These are phyloP conservation scores for Trebouxia sp. DNA, from an alignment of 139 green algal genomes.

Conservation along the genomic window DNA sequence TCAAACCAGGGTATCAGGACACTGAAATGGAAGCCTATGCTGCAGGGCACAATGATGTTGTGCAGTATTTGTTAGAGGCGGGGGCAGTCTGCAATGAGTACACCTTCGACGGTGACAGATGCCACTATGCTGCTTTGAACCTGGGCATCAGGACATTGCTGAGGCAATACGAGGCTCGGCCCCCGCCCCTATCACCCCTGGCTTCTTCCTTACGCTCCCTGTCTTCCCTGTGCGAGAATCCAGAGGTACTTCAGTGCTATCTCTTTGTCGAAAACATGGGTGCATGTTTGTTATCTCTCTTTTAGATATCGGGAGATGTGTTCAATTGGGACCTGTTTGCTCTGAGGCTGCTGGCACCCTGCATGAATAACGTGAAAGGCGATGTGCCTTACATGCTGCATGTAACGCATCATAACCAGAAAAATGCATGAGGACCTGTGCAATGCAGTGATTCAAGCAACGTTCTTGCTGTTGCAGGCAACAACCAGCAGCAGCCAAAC, in stretches of 20 bases:
- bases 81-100: conserved; percentile 41
- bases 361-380: too few species aligned
- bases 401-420: background rate
- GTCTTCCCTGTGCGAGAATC: conserved; percentile 25
- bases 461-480: background rate
- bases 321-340: too few species aligned
- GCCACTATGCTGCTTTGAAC: conserved; percentile 34
- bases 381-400: too few species aligned
- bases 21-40: background rate
- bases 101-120: conserved; percentile 43
- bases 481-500: background rate
- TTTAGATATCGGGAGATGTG: too few species aligned
- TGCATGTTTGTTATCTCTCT: background rate
- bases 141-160: conserved; percentile 29
- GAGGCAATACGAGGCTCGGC: conserved; percentile 37
- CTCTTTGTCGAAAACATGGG: too few species aligned
- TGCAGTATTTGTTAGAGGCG: conserved; percentile 29
- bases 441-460: too few species aligned
- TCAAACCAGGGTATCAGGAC: conserved; percentile 17
- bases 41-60: conserved; percentile 40
- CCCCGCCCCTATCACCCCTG: conserved; percentile 35
- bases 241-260: too few species aligned
- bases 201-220: conserved; percentile 29
- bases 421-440: too few species aligned
- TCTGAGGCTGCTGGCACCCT: too few species aligned